Evolutionary conservation across 2,329 filamentous ascomycete species (phyloP).

Genomic region (Aureobasidium sp.): DNA sequence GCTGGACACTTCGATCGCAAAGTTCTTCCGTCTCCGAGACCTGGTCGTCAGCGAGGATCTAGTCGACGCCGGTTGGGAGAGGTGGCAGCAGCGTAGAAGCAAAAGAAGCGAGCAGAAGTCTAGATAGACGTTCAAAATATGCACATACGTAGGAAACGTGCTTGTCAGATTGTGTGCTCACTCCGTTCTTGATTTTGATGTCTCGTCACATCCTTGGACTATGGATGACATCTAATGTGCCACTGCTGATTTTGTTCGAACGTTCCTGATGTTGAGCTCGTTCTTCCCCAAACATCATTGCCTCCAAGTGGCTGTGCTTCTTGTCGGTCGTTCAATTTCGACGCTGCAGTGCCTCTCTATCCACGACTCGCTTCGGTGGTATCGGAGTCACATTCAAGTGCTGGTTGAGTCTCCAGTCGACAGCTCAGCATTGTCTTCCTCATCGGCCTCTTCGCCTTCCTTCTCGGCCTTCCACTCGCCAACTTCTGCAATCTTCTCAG

Average conservation of each 20-base stretch:
- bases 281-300: no score
- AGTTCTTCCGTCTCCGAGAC: constrained; percentile 80
- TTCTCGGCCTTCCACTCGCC: background rate
- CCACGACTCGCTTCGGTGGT: background rate
- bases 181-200: no score
- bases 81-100: constrained; percentile 48
- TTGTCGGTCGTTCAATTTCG: no score
- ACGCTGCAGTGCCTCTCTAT: background rate
- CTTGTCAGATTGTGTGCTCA: no score
- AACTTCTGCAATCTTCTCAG: constrained; percentile 8
- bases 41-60: constrained; percentile 89
- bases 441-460: background rate
- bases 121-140: no score
- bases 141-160: no score
- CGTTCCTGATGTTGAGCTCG: no score
- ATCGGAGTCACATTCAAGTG: background rate
- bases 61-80: constrained; percentile 92
- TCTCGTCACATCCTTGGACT: no score
- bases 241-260: no score
- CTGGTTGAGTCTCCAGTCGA: background rate
- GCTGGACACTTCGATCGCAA: constrained; percentile 70
- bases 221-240: no score
- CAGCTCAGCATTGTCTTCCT: background rate
- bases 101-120: no score
- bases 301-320: no score